Base-by-base conservation (phyloP, 306 rosid species). In the Castanopsis chinensis region DNA sequence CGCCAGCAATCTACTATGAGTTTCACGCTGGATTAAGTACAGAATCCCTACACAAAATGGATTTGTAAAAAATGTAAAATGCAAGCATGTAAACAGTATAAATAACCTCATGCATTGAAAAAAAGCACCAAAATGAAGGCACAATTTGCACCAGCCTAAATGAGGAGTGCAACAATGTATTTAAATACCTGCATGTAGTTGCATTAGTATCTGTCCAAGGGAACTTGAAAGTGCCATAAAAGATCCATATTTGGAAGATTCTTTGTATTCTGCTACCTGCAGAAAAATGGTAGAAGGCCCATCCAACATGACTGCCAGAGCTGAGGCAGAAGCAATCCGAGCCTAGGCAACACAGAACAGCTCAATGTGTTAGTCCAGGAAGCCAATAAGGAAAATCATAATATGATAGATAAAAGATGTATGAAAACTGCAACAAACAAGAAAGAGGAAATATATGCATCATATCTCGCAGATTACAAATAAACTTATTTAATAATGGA, bases 251-350 rank as follows among this genome's bases (percentile, higher is more conserved):
- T 91, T 95, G 80, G 89, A 86, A 55, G 95, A 82, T 32, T 89
- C 98, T 79, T 88, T 92, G 81, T 85, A 91, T 84, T 95, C 99
- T 43, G 97, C 98, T 27, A 93, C 93, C 91, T 92, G 99, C 79
- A 95, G 86, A 80, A 88, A 91, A 77, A 80, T 83, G 80, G 98
- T 86, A 71, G 97, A 82, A 52, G 86, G 92, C 71, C 96, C 97
- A 75, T 95, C 99, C 84, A 92, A 77, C 97, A 92, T 87, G 83
- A 83, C 86, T 55, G 81, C 89, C 64, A 95, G 86, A 19, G 97
- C 83, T 52, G 92, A 86, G 33, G 96, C 99, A 78, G 97, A 91
- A 54, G 92, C 88, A 81, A 88, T 75, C 23, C 94, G 91, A 75
- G 80, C 97, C 99, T 94, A 73, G 58, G 76, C 76, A 86, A 76